phyloP scores from a whole-genome alignment of 1,139 yeast genomes.

The Trichomonascaceae sp. region DNA sequence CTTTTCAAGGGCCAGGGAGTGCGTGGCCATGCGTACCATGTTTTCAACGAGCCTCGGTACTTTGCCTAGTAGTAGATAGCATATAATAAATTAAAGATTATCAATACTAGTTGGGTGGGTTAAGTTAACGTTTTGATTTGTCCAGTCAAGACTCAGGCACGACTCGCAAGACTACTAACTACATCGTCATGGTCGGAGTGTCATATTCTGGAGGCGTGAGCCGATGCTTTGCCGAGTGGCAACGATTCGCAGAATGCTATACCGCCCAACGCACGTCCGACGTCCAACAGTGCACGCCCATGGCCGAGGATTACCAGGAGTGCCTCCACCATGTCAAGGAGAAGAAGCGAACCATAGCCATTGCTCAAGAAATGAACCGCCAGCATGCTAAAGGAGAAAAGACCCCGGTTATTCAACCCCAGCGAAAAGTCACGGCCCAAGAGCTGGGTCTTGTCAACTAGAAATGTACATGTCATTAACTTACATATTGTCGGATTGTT shows the following conservation, averaged over 20 bases:
- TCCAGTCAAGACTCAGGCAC: too few relatives aligned
- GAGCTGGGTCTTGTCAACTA: conserved; percentile 18
- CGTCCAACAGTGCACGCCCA: conserved; percentile 28
- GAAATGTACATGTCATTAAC: conserved; percentile 4
- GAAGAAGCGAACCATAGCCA: conserved; percentile 15
- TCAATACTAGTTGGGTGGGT: too few relatives aligned
- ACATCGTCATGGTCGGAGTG: conserved; percentile 5
- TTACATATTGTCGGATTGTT: too few relatives aligned
- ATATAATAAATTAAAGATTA: too few relatives aligned
- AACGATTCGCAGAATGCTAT: conserved; percentile 34
- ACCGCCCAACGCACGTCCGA: conserved; percentile 28
- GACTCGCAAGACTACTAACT: too few relatives aligned
- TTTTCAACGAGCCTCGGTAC: conserved; percentile 81
- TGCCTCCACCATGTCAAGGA: conserved; percentile 38
- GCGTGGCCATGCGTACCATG: conserved; percentile 88
- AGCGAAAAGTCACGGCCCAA: conserved; percentile 15
- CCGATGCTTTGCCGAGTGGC: conserved; percentile 38
- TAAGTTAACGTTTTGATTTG: too few relatives aligned
- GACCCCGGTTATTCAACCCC: conserved; percentile 3
- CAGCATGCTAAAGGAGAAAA: conserved; percentile 11
- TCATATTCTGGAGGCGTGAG: conserved; percentile 35
- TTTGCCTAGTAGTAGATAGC: too few relatives aligned
- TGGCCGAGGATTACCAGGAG: conserved; percentile 35
- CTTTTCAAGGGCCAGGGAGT: conserved; percentile 86
- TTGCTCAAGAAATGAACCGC: conserved; percentile 15